Conservation (phyloP, 1,284 basidiomycete species). For the Apiotrichum montevideense region DNA sequence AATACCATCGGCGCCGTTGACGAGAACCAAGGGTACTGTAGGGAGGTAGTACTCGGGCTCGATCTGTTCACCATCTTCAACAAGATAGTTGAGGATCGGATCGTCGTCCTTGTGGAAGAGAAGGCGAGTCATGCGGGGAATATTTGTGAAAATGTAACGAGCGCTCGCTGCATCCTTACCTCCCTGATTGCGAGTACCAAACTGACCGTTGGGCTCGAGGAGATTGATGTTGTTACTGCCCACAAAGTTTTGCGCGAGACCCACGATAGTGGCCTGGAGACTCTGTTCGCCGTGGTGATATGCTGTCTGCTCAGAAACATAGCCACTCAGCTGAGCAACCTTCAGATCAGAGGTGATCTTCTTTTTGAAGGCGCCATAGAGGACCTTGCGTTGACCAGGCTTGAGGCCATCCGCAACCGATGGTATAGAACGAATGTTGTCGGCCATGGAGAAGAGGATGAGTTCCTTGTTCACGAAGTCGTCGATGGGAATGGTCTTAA, state of each 20-base stretch:
- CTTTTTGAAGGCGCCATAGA: slow-evolving; percentile 92
- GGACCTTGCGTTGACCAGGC: slow-evolving; percentile 96
- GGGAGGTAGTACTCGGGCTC: slow-evolving; percentile 97
- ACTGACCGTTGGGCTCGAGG: slow-evolving; percentile 86
- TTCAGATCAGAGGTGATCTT: slow-evolving; percentile 91
- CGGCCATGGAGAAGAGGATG: slow-evolving; percentile 99
- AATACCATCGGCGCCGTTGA: slow-evolving; percentile 97
- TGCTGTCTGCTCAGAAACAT: slow-evolving; percentile 85
- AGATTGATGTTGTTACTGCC: slow-evolving; percentile 96
- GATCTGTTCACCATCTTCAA: slow-evolving; percentile 80
- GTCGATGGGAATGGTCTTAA: slow-evolving; percentile 75
- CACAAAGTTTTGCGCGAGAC: slow-evolving; percentile 88
- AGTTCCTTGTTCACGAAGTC: slow-evolving; percentile 99
- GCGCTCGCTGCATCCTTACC: slow-evolving; percentile 95
- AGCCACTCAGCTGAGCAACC: slow-evolving; percentile 92
- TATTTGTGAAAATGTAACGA: slow-evolving; percentile 91
- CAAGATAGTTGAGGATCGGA: slow-evolving; percentile 71
- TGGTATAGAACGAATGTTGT: slow-evolving; percentile 93
- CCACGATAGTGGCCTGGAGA: slow-evolving; percentile 84
- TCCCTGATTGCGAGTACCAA: slow-evolving; percentile 80
- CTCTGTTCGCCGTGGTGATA: slow-evolving; percentile 96
- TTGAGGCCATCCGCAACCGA: slow-evolving; percentile 92
- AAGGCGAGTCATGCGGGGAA: slow-evolving; percentile 68
- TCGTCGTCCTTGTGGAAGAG: slow-evolving; percentile 84
- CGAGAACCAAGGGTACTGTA: slow-evolving; percentile 75